Evolutionary conservation across 345 rosid genomes (phyloP), one percentile per base, ranked within the genome.

Genomic region (Turritis glabra): DNA sequence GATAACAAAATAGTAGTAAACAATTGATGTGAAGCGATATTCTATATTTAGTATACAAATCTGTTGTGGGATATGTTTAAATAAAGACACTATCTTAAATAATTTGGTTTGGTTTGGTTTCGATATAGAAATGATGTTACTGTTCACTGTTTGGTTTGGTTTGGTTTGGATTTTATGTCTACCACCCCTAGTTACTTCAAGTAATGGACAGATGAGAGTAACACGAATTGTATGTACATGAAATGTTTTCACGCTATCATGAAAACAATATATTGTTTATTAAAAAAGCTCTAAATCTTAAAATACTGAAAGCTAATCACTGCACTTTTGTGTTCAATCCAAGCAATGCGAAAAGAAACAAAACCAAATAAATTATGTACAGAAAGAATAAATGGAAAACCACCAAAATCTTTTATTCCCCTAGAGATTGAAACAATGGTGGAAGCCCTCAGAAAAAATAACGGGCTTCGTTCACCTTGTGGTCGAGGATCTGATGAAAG

Each of bases 311-410:
- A 59, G 21, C 32, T n/a, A 27, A 14, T 41, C 8, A 4, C 53
- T 55, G 18, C 43, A 69, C 53, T 29, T 38, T 2, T 44, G 35
- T 9, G 22, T 18, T 50, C 17, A 37, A 50, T 72, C 69, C 60
- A 3, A 47, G 27, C 18, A 59, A 46, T 59, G 51, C 0, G 60
- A 25, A 14, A 48, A 22, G 27, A 10, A 23, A 35, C 19, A 10
- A 30, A 29, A 9, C 4, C 10, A 22, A 4, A 53, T n/a, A 50
- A 66, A 8, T 27, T 19, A 41, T 69, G 32, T 56, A 69, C 73
- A 69, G 46, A 46, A 70, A 70, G 51, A 60, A 62, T 37, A 3
- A n/a, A 67, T 32, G 68, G 4, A 35, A 37, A 59, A 33, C 21
- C 19, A 44, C 27, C 5, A 41, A 13, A 41, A 41, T 41, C 18